A percentile compares a stretch with the other conserved stretches of the same genome.
These are phyloP conservation scores for Leptodermis oblonga DNA, from an alignment of 257 asterid genomes.

Conservation along the genomic window DNA sequence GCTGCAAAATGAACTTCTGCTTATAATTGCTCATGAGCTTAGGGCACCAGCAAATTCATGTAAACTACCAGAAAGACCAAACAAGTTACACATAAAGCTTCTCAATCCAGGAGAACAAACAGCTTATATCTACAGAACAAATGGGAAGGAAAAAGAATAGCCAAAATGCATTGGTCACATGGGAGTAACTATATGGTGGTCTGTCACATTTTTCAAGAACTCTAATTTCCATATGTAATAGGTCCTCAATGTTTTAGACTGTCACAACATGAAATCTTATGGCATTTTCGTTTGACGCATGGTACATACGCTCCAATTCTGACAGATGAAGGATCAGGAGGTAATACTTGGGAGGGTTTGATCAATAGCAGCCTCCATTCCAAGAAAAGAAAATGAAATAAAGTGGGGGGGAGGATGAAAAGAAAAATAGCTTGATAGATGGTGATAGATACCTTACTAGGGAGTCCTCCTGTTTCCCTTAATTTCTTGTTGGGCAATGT, in stretches of 20 bases:
- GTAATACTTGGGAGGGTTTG: neutral
- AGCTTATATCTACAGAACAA: too few relatives aligned
- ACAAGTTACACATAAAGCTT: neutral
- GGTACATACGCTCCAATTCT: neutral
- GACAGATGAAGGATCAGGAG: neutral
- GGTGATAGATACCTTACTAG: conserved; percentile 50
- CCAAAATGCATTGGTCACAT: neutral
- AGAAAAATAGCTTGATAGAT: neutral
- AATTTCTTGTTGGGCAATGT: conserved; percentile 42
- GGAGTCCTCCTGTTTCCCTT: conserved; percentile 67
- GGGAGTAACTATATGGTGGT: neutral
- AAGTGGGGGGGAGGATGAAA: neutral
- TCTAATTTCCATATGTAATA: neutral
- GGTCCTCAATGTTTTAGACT: neutral
- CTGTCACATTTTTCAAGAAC: neutral
- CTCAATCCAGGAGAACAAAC: neutral
- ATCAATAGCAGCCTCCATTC: neutral
- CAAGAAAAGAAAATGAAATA: neutral
- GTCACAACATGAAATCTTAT: neutral
- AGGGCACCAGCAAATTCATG: neutral
- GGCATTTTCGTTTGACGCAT: neutral
- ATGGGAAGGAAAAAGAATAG: neutral
- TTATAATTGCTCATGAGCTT: neutral
- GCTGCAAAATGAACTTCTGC: conserved; percentile 37
- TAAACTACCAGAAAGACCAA: too few relatives aligned